These are phyloP conservation scores for Exophiala sideris DNA, from an alignment of 2,329 filamentous ascomycete species.

Conservation along the genomic window DNA sequence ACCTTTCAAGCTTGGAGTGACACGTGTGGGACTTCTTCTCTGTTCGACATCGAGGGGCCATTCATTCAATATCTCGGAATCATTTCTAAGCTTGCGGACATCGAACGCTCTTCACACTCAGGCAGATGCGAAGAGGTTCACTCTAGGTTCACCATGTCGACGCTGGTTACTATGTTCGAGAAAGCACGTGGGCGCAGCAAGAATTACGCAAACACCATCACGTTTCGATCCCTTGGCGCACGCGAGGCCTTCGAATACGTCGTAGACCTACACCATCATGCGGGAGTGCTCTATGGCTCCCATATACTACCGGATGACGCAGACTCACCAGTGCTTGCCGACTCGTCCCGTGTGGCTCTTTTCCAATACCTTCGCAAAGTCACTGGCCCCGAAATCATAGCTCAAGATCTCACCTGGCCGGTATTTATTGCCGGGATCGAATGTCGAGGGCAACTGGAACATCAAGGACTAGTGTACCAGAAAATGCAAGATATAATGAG, in stretches of 20 bases:
- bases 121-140: not conserved
- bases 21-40: not conserved
- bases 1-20: not conserved
- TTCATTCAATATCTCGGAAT: not conserved
- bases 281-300: not conserved
- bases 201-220: not conserved
- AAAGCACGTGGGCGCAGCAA: not conserved
- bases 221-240: not conserved
- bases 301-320: not conserved
- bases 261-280: not conserved
- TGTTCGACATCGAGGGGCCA: not conserved
- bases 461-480: not conserved
- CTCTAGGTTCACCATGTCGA: not conserved
- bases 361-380: not conserved
- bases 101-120: not conserved
- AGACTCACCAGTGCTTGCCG: not conserved
- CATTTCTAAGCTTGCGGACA: not conserved
- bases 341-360: not conserved
- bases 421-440: constrained; percentile 14
- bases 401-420: constrained; percentile 11
- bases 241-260: not conserved
- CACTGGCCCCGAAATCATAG: not conserved
- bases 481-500: constrained; percentile 7
- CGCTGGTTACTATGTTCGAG: not conserved
- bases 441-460: not conserved